Conservation (phyloP, 2,329 filamentous ascomycete species). For the Colletotrichum sp. region DNA sequence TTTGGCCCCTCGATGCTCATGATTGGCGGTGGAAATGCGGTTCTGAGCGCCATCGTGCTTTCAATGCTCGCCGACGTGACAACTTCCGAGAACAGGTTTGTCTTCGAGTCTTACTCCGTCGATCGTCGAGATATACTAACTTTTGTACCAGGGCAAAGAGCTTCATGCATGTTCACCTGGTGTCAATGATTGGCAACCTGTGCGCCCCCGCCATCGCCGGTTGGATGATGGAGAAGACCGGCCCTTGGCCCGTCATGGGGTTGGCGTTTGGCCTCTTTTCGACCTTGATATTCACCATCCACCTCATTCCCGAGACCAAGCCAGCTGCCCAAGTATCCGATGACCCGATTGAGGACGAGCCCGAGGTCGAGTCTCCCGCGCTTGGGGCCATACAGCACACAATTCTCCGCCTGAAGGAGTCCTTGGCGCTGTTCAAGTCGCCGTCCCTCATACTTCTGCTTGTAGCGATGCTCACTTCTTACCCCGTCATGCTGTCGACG, state of each 20-base stretch:
- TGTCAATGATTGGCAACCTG: conserved; percentile 36
- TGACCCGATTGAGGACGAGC: conserved; percentile 5
- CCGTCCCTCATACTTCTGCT: conserved; percentile 32
- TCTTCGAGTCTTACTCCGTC: background rate
- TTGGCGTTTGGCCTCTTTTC: background rate
- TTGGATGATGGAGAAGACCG: conserved; percentile 35
- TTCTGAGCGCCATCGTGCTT: conserved; percentile 32
- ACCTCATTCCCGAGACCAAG: conserved; percentile 32
- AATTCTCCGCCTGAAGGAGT: conserved; percentile 20
- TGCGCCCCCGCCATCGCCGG: conserved; percentile 40
- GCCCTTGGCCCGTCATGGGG: conserved; percentile 30
- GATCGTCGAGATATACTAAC: background rate
- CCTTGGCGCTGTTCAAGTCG: conserved; percentile 27
- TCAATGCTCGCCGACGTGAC: conserved; percentile 42
- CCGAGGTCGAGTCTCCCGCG: background rate
- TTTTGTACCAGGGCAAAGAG: conserved; percentile 31
- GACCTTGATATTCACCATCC: conserved; percentile 20
- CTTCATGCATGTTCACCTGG: conserved; percentile 36
- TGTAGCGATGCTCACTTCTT: conserved; percentile 19
- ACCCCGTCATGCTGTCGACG: background rate
- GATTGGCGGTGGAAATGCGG: conserved; percentile 39
- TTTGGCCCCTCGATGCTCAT: conserved; percentile 34
- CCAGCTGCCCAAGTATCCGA: background rate
- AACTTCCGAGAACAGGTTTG: conserved; percentile 37
- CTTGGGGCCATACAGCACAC: conserved; percentile 1